Base-by-base conservation (phyloP, 371 early-diverging fungal genomes). In the Dichotomocladium elegans region DNA sequence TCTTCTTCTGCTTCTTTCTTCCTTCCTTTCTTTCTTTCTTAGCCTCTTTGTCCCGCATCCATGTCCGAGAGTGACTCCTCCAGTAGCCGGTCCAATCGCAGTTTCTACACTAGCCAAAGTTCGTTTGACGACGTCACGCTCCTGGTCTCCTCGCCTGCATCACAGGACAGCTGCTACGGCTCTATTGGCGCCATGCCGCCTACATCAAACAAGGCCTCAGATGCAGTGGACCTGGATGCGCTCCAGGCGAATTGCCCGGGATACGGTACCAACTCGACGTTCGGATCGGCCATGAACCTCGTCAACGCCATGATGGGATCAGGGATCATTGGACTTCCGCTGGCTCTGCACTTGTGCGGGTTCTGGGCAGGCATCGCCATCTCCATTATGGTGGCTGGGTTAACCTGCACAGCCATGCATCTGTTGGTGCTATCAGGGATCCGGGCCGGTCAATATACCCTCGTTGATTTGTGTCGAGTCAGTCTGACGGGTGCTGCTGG, bases 301-400 rank as follows among this genome's bases (percentile, higher is more conserved):
- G 67, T 77, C 12, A 82, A 81, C 51, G 73, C 81, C 17, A 82
- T 77, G 46, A 79, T 82, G 61, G 82, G 82, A 1, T 72, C 78
- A n/a, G 82, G 82, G 22, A 73, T 82, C 34, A 64, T 82, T 28
- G 82, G 81, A 0, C 47, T 82, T n/a, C 69, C 79, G 3, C 65
- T 77, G 24, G 77, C 82, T 9, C 51, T 79, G 31, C 64, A 65
- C 41, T 55, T 75, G 19, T 72, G 79, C 50, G 83, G 83, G 6
- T 76, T 82, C 41, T 76, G 81, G 62, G 24, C 69, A 1, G 83
- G 83, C 11, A 41, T 82, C 21, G 22, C 61, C 0, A 64, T 77
- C 19, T 71, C 75, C 9, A 44, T 74, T 0, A 31, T 60, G 10
- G 70, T 78, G 10, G 79, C 72, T 2, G 41, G 66, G 17, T 51